Percentiles rank a stretch among this genome's conserved stretches.
Evolutionary conservation across 352 stramenopile species (phyloP).

Genomic region (Halophytophthora polymorphica): DNA sequence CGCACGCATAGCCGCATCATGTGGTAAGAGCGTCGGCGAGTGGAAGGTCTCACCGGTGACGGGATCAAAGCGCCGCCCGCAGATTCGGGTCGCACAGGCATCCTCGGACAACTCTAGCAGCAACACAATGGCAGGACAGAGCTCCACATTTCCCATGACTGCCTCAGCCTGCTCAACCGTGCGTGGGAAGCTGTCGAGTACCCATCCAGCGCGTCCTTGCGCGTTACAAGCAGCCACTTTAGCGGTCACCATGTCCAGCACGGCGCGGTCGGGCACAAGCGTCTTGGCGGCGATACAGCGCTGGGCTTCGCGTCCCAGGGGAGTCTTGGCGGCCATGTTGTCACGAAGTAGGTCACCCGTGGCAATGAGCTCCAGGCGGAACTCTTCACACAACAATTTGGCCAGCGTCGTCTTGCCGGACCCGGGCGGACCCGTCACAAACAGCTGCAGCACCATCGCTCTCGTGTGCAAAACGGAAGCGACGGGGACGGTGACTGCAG

Average conservation of each 20-base stretch:
- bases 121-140: constrained; percentile 51
- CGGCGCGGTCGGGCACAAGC: constrained; percentile 67
- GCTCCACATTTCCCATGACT: constrained; percentile 37
- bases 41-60: constrained; percentile 67
- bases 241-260: constrained; percentile 74
- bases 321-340: constrained; percentile 58
- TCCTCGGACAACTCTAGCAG: constrained; percentile 48
- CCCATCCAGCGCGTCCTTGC: constrained; percentile 37
- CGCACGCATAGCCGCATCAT: constrained; percentile 36
- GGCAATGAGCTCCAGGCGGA: constrained; percentile 55
- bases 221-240: constrained; percentile 40
- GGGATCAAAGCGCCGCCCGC: constrained; percentile 54
- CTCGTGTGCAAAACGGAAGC: neutral
- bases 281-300: constrained; percentile 65
- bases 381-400: constrained; percentile 54
- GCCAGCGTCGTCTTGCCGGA: constrained; percentile 67
- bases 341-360: constrained; percentile 70
- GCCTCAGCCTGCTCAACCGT: constrained; percentile 52
- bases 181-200: constrained; percentile 75
- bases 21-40: constrained; percentile 33
- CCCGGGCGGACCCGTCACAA: constrained; percentile 65
- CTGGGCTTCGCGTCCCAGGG: constrained; percentile 51
- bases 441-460: constrained; percentile 58
- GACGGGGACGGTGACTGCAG: constrained; percentile 2
- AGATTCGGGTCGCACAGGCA: constrained; percentile 51